Percentiles rank a stretch among this genome's conserved stretches.
These are phyloP conservation scores for Colletotrichum sublineola DNA, from an alignment of 2,329 filamentous ascomycete genomes.

Conservation along the genomic window DNA sequence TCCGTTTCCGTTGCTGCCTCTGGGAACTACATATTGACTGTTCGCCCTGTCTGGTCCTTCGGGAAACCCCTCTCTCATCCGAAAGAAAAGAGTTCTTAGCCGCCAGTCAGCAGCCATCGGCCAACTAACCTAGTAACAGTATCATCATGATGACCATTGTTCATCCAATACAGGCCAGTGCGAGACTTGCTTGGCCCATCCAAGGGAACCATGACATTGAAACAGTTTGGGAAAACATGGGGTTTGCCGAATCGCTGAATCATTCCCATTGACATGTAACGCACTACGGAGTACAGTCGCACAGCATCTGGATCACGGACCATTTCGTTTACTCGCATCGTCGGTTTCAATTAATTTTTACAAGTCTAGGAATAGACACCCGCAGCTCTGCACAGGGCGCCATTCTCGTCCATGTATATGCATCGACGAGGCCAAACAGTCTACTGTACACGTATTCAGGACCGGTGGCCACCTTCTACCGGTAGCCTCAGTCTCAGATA, in stretches of 20 bases:
- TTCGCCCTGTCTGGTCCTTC: neutral
- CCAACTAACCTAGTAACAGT: neutral
- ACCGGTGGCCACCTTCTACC: neutral
- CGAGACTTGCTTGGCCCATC: neutral
- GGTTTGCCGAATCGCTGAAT: slow-evolving; percentile 9
- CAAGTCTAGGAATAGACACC: slow-evolving; percentile 24
- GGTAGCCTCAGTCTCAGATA: neutral
- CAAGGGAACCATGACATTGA: slow-evolving; percentile 21
- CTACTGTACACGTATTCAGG: slow-evolving; percentile 20
- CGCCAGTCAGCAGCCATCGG: neutral
- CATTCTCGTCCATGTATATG: slow-evolving; percentile 15
- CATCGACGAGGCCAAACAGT: slow-evolving; percentile 3
- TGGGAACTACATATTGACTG: neutral
- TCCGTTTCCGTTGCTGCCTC: neutral
- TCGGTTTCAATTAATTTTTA: slow-evolving; percentile 24
- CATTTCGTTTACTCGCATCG: slow-evolving; percentile 6
- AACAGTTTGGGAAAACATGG: slow-evolving; percentile 24
- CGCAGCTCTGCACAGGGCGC: slow-evolving; percentile 23
- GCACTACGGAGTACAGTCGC: neutral
- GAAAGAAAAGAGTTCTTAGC: neutral
- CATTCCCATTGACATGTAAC: slow-evolving; percentile 14
- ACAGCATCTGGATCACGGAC: neutral
- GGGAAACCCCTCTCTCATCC: neutral
- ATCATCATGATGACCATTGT: neutral
- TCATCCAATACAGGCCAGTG: neutral